Evolutionary conservation across 345 rosid species (phyloP), one percentile per base, ranked within the genome.

Genomic region (Gossypium bickii): DNA sequence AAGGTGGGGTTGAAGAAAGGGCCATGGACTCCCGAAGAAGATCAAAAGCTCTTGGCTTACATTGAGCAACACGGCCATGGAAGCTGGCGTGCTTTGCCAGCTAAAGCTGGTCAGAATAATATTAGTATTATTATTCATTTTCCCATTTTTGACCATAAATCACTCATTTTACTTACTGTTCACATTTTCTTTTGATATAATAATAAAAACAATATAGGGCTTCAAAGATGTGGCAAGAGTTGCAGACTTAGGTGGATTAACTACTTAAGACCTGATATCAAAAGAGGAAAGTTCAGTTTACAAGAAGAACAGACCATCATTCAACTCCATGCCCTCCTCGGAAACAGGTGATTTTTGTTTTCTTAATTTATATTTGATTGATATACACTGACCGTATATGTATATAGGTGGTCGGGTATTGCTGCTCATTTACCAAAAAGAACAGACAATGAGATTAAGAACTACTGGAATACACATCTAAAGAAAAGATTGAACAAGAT

Each of bases 11-110:
- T 87, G 79, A 87, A 87, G 87, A 87, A 83, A 76, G 90, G 90
- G 22, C 90, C 88, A 3, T 87, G 90, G 90, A 87, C 90, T 41
- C 82, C 87, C 10, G 90, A 87, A 61, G 90, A 87, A 78, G 90
- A 87, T 76, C 88, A 87, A 67, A 87, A 87, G 47, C 86, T 87
- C 74, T 47, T 85, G 34, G 88, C 83, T 51, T 87, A 70, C 41
- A 82, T 87, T 24, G 86, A 87, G 65, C 74, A 82, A 67, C 85
- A 87, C 48, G 88, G 88, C 62, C 87, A 83, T 68, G 87, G 90
- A 77, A 85, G 86, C 78, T 83, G 87, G 89, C 83, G 87, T 12
- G 84, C 87, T 57, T 74, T 86, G 78, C 89, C 89, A 9, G 71
- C 72, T 8, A 84, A 86, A 84, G 89, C 89, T 51, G 89, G 89